These are phyloP conservation scores for Phanerochaete carnosa DNA, from an alignment of 768 basidiomycete genomes.

Conservation along the genomic window DNA sequence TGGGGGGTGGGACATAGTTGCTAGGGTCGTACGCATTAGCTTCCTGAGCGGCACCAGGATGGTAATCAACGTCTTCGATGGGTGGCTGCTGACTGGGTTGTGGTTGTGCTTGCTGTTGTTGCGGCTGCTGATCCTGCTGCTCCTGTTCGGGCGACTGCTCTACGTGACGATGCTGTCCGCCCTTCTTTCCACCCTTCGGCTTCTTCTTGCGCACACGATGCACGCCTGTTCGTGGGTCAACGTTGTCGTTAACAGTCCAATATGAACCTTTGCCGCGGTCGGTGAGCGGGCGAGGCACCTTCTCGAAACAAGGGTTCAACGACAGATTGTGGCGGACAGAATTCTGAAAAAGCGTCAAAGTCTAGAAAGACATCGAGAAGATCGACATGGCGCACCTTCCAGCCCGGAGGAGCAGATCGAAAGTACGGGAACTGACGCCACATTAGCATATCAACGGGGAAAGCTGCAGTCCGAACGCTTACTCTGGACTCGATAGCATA, in stretches of 20 bases:
- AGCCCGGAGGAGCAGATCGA: constrained; percentile 81
- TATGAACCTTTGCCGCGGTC: constrained; percentile 90
- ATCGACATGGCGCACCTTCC: constrained; percentile 64
- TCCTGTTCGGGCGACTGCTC: constrained; percentile 45
- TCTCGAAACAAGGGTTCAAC: constrained; percentile 88
- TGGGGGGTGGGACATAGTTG: constrained; percentile 51
- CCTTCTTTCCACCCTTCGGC: constrained; percentile 48
- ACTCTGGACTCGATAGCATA: constrained; percentile 89
- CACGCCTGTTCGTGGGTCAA: constrained; percentile 85
- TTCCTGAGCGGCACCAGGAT: constrained; percentile 39
- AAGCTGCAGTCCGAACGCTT: constrained; percentile 29
- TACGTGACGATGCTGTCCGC: constrained; percentile 21
- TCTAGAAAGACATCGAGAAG: constrained; percentile 26
- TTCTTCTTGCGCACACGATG: constrained; percentile 90
- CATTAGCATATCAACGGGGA: constrained; percentile 10
- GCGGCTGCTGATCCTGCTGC: constrained; percentile 22
- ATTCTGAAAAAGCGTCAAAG: constrained; percentile 49
- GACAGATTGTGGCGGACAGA: constrained; percentile 90
- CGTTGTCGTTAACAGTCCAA: constrained; percentile 90
- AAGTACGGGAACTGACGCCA: constrained; percentile 79
- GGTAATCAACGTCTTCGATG: constrained; percentile 58
- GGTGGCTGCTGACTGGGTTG: background rate
- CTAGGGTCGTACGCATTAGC: constrained; percentile 46
- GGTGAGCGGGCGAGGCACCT: constrained; percentile 86
- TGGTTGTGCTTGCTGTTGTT: constrained; percentile 7